Percentiles rank a stretch among this genome's conserved stretches.
phyloP scores from a whole-genome alignment of 768 basidiomycete species.

The Psilocybe azurescens region DNA sequence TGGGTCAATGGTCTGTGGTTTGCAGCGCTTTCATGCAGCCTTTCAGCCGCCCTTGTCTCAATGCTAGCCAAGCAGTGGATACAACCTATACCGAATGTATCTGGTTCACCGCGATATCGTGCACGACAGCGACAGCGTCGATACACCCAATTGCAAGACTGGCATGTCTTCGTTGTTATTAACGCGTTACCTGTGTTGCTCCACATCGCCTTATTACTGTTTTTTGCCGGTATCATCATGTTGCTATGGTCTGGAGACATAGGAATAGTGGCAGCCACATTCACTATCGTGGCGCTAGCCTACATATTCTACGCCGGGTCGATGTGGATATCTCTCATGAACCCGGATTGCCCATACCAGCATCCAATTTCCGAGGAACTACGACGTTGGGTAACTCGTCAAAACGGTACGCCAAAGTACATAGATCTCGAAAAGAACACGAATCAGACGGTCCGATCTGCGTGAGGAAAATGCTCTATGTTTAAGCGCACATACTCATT shows the following conservation, averaged over 20 bases:
- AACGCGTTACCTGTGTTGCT: slow-evolving; percentile 44
- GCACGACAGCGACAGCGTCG: slow-evolving; percentile 43
- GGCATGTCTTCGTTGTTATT: slow-evolving; percentile 46
- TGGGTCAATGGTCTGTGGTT: slow-evolving; percentile 56
- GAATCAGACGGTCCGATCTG: slow-evolving; percentile 12
- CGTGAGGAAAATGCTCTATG: slow-evolving; percentile 5
- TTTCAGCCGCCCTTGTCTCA: slow-evolving; percentile 47
- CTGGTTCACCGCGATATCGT: slow-evolving; percentile 42
- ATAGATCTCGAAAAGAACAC: slow-evolving; percentile 18
- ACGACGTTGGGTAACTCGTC: slow-evolving; percentile 22
- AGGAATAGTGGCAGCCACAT: slow-evolving; percentile 37
- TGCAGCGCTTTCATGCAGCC: slow-evolving; percentile 44
- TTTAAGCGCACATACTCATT: not conserved
- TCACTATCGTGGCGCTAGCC: slow-evolving; percentile 38
- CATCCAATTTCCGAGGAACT: slow-evolving; percentile 44
- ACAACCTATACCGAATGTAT: slow-evolving; percentile 37
- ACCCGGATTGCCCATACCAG: slow-evolving; percentile 46
- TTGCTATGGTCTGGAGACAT: slow-evolving; percentile 44
- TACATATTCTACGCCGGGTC: slow-evolving; percentile 43
- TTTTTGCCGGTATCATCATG: slow-evolving; percentile 47
- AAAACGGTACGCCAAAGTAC: not conserved
- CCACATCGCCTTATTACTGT: slow-evolving; percentile 44
- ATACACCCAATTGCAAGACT: slow-evolving; percentile 38
- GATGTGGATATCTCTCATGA: slow-evolving; percentile 42
- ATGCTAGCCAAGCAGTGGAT: slow-evolving; percentile 55